Evolutionary conservation across 805 yeast genomes (phyloP), one percentile per base, ranked within the genome.

Genomic region (Wickerhamiella occidentalis): DNA sequence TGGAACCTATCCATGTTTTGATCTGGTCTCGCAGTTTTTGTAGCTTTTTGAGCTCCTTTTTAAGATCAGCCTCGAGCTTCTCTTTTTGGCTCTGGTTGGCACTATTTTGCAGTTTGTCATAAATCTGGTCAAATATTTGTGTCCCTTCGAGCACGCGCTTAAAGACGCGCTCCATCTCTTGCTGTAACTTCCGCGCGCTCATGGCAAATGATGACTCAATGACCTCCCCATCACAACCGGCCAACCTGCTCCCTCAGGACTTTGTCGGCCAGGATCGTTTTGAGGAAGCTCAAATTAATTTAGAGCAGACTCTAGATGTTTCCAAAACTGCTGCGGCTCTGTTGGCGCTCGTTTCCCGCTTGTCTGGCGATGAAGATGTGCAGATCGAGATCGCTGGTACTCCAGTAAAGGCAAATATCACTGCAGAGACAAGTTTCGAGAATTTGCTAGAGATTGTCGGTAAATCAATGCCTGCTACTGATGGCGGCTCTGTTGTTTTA

Each of bases 21-120:
- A 90, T 85, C 68, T 87, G 97, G 65, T 90, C 98, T 63, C 97
- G 76, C 58, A 82, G 79, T 63, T 95, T 78, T 64, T 90, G 98
- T 51, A 90, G 73, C 65, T 87, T 90, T 67, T 92, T 90, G 66
- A 92, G 88, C 65, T 92, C 97, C 60, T 92, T 81, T 68, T 92
- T 88, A 62, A 90, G 72, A 63, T 90, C 98, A 53, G 61, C 55
- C 64, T 92, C 98, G 51, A 92, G 73, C 65, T 90, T 90, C 64
- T 90, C 97, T 68, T 90, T 84, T 64, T 88, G 95, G 2, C 95
- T 79, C 55, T 78, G 82, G 58, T 82, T 82, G 54, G 86, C 88
- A 45, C 94, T 78, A 46, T 75, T 74, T 65, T 79, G 82, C 36
- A 90, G 77, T 67, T 90, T 90, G 38, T 85, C 95, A 61, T 90